phyloP scores from a whole-genome alignment of 2,329 filamentous ascomycete species.

The Sarocladium strictum region DNA sequence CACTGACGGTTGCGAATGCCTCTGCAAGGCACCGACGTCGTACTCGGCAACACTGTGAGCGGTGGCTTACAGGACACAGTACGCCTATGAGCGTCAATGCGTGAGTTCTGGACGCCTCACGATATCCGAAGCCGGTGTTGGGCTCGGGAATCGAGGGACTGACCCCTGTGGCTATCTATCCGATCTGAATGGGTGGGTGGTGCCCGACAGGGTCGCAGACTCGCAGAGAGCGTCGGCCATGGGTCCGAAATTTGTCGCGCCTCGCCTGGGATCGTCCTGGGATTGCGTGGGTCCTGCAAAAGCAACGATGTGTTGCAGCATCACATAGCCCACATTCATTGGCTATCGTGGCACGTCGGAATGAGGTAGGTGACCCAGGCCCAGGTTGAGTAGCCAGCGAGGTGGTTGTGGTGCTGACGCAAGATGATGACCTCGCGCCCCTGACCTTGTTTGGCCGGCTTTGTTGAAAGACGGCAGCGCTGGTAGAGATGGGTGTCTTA shows the following conservation, averaged over 20 bases:
- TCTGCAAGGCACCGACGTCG: neutral
- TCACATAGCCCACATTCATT: neutral
- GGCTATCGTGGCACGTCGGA: neutral
- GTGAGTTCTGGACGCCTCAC: neutral
- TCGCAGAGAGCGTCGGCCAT: no score
- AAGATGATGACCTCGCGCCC: no score
- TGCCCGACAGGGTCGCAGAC: neutral
- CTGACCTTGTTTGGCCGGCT: no score
- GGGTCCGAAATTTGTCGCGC: conserved; percentile 2
- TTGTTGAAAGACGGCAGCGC: no score
- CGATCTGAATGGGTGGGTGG: conserved; percentile 3
- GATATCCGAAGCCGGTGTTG: neutral
- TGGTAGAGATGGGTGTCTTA: no score
- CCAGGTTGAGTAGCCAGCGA: neutral
- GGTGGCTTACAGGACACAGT: neutral
- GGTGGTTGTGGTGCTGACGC: neutral
- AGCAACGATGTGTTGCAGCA: neutral
- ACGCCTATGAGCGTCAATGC: neutral
- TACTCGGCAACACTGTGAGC: no score
- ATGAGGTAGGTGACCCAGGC: neutral
- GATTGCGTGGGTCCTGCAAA: conserved; percentile 5
- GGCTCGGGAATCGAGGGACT: conserved; percentile 4
- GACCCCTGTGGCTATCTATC: conserved; percentile 8
- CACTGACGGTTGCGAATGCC: neutral
- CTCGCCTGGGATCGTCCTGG: conserved; percentile 2